Percentiles rank a stretch among this genome's conserved stretches.
phyloP scores from a whole-genome alignment of 176 grass and related monocot species.

The Lolium rigidum region DNA sequence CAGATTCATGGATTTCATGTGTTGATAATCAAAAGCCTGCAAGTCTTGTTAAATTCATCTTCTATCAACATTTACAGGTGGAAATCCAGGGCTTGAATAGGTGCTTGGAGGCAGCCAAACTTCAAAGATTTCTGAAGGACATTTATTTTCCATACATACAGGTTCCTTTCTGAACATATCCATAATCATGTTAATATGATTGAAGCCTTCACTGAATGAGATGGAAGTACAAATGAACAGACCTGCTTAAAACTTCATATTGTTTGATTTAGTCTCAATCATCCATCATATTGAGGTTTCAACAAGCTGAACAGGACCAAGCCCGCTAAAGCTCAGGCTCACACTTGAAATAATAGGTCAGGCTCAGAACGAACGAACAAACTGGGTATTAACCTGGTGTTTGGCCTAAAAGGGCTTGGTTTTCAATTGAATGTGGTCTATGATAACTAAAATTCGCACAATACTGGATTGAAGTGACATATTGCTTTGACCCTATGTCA shows the following conservation, averaged over 20 bases:
- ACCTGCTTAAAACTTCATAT: background rate
- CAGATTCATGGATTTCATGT: conserved; percentile 16
- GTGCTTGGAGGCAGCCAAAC: conserved; percentile 34
- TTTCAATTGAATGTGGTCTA: background rate
- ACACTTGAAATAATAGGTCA: conserved; percentile 12
- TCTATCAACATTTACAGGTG: conserved; percentile 48
- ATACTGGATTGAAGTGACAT: background rate
- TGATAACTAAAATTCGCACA: background rate
- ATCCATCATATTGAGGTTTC: background rate
- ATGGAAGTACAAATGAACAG: background rate
- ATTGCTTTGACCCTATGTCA: background rate
- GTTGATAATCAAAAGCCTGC: background rate
- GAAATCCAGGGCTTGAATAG: conserved; percentile 49
- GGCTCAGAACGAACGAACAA: background rate
- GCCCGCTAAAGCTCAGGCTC: background rate
- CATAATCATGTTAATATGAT: background rate
- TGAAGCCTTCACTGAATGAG: background rate
- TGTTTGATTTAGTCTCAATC: background rate
- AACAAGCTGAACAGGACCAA: conserved; percentile 3
- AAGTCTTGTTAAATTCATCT: conserved; percentile 4
- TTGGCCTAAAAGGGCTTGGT: background rate
- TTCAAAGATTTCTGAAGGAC: conserved; percentile 64
- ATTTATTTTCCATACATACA: conserved; percentile 74
- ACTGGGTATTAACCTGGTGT: background rate
- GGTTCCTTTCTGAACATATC: conserved; percentile 42